These are phyloP conservation scores for Hericium erinaceus DNA, from an alignment of 768 basidiomycete species.

Conservation along the genomic window DNA sequence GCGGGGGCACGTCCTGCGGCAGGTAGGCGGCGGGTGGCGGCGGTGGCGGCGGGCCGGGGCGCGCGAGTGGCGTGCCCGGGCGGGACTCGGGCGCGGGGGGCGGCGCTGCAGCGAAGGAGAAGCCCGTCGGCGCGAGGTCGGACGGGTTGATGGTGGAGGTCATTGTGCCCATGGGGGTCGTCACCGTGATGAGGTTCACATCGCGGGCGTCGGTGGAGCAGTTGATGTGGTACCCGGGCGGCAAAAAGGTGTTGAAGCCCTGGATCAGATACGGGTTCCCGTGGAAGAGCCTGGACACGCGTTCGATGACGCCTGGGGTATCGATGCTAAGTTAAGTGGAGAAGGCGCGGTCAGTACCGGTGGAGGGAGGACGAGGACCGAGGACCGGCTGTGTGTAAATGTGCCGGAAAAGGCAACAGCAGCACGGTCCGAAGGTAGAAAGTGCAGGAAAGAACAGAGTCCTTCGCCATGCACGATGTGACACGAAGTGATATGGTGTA, in stretches of 20 bases:
- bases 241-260: conserved; percentile 97
- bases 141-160: conserved; percentile 47
- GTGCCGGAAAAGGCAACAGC: not conserved
- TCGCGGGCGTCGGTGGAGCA: conserved; percentile 62
- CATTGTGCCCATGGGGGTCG: conserved; percentile 66
- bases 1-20: not conserved
- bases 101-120: conserved; percentile 19
- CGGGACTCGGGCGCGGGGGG: conserved; percentile 34
- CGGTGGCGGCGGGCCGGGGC: conserved; percentile 22
- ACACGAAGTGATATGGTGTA: no score
- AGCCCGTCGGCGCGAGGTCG: conserved; percentile 17
- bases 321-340: conserved; percentile 58
- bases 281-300: conserved; percentile 87
- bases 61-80: conserved; percentile 26
- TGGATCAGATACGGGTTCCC: conserved; percentile 87
- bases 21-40: conserved; percentile 36
- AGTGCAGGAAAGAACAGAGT: no score
- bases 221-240: conserved; percentile 90
- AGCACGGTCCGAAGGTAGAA: not conserved
- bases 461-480: no score
- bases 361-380: conserved; percentile 6
- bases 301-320: conserved; percentile 93
- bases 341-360: conserved; percentile 6
- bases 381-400: not conserved
- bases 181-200: conserved; percentile 70